Evolutionary conservation across 1,284 basidiomycete species (phyloP), one percentile per base, ranked within the genome.

Genomic region (Fomes fomentarius): DNA sequence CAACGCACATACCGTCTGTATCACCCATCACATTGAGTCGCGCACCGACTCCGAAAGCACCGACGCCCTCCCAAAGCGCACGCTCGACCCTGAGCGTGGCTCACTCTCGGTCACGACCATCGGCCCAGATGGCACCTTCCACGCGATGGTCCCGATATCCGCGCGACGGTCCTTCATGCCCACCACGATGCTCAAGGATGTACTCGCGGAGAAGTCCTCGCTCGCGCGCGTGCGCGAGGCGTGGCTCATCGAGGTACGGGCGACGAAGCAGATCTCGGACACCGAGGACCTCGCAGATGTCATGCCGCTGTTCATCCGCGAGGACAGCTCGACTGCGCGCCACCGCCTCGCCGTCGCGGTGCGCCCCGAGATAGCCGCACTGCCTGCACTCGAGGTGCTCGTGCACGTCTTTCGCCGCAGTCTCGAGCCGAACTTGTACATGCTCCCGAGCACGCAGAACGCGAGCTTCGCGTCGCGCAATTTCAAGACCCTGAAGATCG

Each of bases 401-500:
- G 47, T 40, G 19, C 28, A 40, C 12, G 28, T 48, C 37, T 39
- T 40, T 8, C 47, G 37, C 3, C 24, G 40, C 38, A 31, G 34
- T 15, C 26, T 48, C 22, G 47, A 48, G 38, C 47, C 47, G 21
- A 50, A 50, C 40, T 11, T 50, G 4, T 26, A 41, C 39, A 34
- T 50, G 15, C 39, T 50, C 22, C 48, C 48, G n/a, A 50, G 26
- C 33, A 42, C 40, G 40, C 17, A 25, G 30, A 14, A 50, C 31
- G 38, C 39, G n/a, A 33, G 22, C 4, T 50, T 50, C n/a, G 40
- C 33, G 19, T 41, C 48, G 15, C 48, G 40, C 39, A 22, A 26
- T 24, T 40, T 50, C 39, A 50, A 50, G 48, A 42, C 48, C 11
- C 12, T 50, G 25, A 31, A 28, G 12, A 39, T 50, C 30, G 48